These are phyloP conservation scores for Cyclotella cryptica DNA, from an alignment of 108 stramenopile genomes.

Conservation along the genomic window DNA sequence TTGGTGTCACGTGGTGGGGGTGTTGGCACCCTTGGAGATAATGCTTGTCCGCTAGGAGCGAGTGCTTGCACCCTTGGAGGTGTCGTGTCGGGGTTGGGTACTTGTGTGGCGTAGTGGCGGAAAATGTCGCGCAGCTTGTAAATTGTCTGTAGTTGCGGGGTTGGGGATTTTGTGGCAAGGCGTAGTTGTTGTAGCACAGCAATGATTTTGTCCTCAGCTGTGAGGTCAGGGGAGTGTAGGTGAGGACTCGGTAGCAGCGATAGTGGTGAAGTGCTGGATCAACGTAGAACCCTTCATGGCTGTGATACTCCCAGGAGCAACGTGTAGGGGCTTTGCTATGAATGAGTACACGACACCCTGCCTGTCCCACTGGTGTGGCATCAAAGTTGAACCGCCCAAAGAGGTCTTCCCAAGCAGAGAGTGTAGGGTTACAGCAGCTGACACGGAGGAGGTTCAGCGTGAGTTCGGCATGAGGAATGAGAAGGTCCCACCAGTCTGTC, in stretches of 20 bases:
- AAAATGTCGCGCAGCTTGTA: not conserved
- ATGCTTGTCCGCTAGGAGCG: too few species aligned
- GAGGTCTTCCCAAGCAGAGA: not conserved
- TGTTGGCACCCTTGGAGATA: not conserved
- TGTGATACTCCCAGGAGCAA: too few species aligned
- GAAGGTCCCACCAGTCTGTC: not conserved
- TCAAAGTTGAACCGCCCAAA: not conserved
- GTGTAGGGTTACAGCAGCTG: not conserved
- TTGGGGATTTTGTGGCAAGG: not conserved
- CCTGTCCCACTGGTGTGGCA: too few species aligned
- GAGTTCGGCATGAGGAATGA: not conserved
- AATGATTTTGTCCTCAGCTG: not conserved
- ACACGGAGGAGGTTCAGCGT: not conserved
- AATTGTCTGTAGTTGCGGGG: not conserved
- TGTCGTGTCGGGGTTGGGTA: not conserved
- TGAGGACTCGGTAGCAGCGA: not conserved
- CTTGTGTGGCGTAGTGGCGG: not conserved
- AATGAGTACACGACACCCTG: too few species aligned
- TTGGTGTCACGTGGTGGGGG: not conserved
- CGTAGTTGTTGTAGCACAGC: not conserved
- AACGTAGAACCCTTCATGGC: too few species aligned
- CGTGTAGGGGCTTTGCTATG: too few species aligned
- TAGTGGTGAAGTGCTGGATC: not conserved
- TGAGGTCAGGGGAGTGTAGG: not conserved
- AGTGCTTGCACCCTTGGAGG: not conserved